Evolutionary conservation across 179 eudicot genomes (phyloP).

Genomic region (Vitellaria paradoxa): DNA sequence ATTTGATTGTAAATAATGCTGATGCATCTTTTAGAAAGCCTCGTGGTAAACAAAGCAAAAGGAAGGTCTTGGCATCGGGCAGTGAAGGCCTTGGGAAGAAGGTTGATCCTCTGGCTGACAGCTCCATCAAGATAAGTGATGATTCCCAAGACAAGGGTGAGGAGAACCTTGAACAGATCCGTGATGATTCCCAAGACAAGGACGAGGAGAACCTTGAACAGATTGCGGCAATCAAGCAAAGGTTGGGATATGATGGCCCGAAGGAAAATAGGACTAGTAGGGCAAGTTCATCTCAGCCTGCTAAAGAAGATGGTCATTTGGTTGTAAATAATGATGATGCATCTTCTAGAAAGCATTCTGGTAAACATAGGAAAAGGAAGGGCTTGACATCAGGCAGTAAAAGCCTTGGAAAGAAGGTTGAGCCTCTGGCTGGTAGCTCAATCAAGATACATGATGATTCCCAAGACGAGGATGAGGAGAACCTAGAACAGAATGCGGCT

Average conservation of each 20-base stretch:
- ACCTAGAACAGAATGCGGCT: slow-evolving; percentile 92
- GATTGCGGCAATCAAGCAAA: slow-evolving; percentile 64
- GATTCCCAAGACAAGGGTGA: slow-evolving; percentile 62
- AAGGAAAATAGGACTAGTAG: slow-evolving; percentile 30
- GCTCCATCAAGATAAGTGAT: slow-evolving; percentile 25
- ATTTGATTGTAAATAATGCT: slow-evolving; percentile 34
- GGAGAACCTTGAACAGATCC: slow-evolving; percentile 75
- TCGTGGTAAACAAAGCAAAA: slow-evolving; percentile 38
- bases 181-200: slow-evolving; percentile 42
- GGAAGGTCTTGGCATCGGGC: slow-evolving; percentile 31
- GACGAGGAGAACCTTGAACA: slow-evolving; percentile 90
- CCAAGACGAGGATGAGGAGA: slow-evolving; percentile 74
- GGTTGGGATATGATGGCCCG: slow-evolving; percentile 24
- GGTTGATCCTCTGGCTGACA: slow-evolving; percentile 35
- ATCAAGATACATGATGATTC: slow-evolving; percentile 30
- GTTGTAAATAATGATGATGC: slow-evolving; percentile 35
- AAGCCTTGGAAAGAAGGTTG: slow-evolving; percentile 30
- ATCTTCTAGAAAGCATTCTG: slow-evolving; percentile 39
- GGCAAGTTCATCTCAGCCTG: slow-evolving; percentile 30
- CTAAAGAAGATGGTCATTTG: slow-evolving; percentile 38
- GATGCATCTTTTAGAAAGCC: slow-evolving; percentile 40
- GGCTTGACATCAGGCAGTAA: slow-evolving; percentile 29
- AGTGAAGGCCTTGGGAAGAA: slow-evolving; percentile 29
- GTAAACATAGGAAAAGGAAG: slow-evolving; percentile 42
- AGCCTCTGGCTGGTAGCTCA: slow-evolving; percentile 34